These are phyloP conservation scores for Conringia planisiliqua DNA, from an alignment of 345 rosid genomes.

Conservation along the genomic window DNA sequence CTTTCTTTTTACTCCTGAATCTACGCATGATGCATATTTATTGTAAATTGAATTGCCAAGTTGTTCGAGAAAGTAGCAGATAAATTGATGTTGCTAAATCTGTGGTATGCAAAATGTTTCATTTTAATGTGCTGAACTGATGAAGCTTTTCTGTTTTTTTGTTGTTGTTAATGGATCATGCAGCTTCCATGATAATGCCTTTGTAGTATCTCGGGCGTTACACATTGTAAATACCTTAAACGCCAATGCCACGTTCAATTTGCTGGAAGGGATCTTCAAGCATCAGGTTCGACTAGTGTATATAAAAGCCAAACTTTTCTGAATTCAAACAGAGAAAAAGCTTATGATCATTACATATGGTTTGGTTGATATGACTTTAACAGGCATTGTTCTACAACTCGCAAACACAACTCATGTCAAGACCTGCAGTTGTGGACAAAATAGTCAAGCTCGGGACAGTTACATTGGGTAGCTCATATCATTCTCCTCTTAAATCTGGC, in stretches of 20 bases:
- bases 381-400: conserved; percentile 70
- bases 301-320: conserved; percentile 1
- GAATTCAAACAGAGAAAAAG: neutral
- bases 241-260: conserved; percentile 53
- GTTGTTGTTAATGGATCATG: conserved; percentile 9
- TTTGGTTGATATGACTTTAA: neutral
- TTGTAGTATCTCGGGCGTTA: conserved; percentile 67
- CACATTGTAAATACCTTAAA: conserved; percentile 57
- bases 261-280: conserved; percentile 65
- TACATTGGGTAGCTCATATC: conserved; percentile 54
- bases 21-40: neutral
- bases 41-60: neutral
- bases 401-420: conserved; percentile 56
- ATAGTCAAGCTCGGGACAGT: conserved; percentile 51
- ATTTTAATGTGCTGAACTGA: neutral
- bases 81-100: neutral
- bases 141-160: neutral
- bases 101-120: conserved; percentile 1
- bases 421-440: conserved; percentile 48
- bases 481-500: conserved; percentile 48
- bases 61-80: neutral
- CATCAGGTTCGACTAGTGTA: conserved; percentile 55
- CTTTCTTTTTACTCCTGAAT: too few species aligned
- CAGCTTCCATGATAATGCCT: conserved; percentile 94
- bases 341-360: neutral